A percentile compares a stretch with the other conserved stretches of the same genome.
Evolutionary conservation across 2,329 filamentous ascomycete genomes (phyloP).

Genomic region (Penicillium capsulatum): DNA sequence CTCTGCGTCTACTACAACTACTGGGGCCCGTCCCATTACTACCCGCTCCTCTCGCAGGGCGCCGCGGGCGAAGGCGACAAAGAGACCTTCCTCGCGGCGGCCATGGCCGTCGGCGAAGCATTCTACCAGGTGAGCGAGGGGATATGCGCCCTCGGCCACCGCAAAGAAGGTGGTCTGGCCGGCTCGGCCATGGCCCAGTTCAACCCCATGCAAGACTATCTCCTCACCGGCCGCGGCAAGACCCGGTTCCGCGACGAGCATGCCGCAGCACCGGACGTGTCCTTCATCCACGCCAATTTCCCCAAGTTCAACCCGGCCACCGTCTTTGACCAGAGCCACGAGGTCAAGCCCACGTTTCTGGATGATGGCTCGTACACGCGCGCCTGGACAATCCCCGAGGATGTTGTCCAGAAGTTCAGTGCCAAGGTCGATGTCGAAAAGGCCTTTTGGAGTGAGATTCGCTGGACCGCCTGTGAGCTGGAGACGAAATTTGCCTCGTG

Average conservation of each 20-base stretch:
- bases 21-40: constrained; percentile 51
- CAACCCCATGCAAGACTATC: constrained; percentile 35
- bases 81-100: constrained; percentile 48
- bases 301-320: constrained; percentile 41
- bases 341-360: constrained; percentile 27
- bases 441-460: constrained; percentile 38
- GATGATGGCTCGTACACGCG: constrained; percentile 31
- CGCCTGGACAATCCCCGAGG: constrained; percentile 31
- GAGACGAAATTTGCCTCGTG: constrained; percentile 33
- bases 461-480: constrained; percentile 37
- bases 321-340: constrained; percentile 27
- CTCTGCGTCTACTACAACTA: constrained; percentile 55
- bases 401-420: constrained; percentile 29
- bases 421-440: constrained; percentile 32
- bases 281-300: constrained; percentile 42
- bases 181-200: constrained; percentile 41
- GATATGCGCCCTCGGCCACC: constrained; percentile 34
- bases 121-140: constrained; percentile 44
- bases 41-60: constrained; percentile 38
- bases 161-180: constrained; percentile 27
- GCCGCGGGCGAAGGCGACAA: constrained; percentile 50
- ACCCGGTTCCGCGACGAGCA: constrained; percentile 31
- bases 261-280: constrained; percentile 28
- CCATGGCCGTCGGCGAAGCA: constrained; percentile 35
- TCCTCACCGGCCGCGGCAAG: constrained; percentile 23